Evolutionary conservation across 1,284 basidiomycete species (phyloP).

Genomic region (Amylostereum areolatum): DNA sequence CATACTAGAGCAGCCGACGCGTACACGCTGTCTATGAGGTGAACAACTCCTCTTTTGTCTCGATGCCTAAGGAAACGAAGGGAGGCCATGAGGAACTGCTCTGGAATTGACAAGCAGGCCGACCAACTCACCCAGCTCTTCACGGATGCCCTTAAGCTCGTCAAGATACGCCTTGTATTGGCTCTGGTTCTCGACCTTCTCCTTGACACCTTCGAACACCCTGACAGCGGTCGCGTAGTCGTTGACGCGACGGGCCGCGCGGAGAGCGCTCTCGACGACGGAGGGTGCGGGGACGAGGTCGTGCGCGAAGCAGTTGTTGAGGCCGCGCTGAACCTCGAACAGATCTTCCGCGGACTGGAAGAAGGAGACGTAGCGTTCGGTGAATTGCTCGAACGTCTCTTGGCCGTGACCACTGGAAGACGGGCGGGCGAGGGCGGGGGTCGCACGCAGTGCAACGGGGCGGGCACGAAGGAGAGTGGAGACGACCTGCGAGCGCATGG

Average conservation of each 20-base stretch:
- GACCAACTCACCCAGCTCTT: conserved; percentile 78
- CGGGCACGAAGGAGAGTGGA: conserved; percentile 53
- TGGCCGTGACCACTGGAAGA: conserved; percentile 60
- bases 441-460: conserved; percentile 24
- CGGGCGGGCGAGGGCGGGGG: conserved; percentile 37
- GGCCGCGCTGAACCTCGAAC: conserved; percentile 94
- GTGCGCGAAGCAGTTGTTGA: conserved; percentile 99
- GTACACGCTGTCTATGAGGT: conserved; percentile 12
- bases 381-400: conserved; percentile 94
- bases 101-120: neutral
- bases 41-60: conserved; percentile 17
- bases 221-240: conserved; percentile 96
- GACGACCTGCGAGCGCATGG: conserved; percentile 40
- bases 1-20: neutral
- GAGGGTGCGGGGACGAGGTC: conserved; percentile 91
- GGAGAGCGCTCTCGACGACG: conserved; percentile 88
- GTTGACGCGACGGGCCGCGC: conserved; percentile 88
- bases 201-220: conserved; percentile 88
- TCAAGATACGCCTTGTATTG: conserved; percentile 90
- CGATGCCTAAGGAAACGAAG: conserved; percentile 11
- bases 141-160: conserved; percentile 79
- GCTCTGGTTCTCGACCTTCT: conserved; percentile 92
- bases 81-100: neutral
- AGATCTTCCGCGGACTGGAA: conserved; percentile 92
- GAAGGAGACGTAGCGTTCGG: conserved; percentile 89